A percentile compares a stretch with the other conserved stretches of the same genome.
phyloP scores from a whole-genome alignment of 1,284 basidiomycete species.

The Pyrrhoderma lamaoense region DNA sequence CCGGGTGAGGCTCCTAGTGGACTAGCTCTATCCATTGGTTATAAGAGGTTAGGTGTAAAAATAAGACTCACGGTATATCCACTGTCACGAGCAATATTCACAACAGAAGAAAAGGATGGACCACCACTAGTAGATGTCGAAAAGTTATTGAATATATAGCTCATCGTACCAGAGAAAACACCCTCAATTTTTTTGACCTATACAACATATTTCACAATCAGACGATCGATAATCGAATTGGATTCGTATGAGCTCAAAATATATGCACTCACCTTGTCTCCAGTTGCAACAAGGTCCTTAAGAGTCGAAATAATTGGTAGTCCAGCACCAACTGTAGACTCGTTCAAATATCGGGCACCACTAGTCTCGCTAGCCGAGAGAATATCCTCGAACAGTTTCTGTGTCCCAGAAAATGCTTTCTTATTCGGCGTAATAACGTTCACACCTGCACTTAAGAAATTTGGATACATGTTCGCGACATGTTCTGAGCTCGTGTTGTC shows the following conservation, averaged over 20 bases:
- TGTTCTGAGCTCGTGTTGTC: slow-evolving; percentile 91
- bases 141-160: slow-evolving; percentile 99
- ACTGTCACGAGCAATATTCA: slow-evolving; percentile 82
- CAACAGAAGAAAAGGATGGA: slow-evolving; percentile 81
- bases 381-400: slow-evolving; percentile 69
- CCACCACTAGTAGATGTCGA: slow-evolving; percentile 56
- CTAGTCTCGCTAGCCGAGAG: slow-evolving; percentile 44
- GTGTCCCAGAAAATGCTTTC: slow-evolving; percentile 85
- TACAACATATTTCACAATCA: not conserved
- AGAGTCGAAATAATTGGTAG: slow-evolving; percentile 89
- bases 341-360: slow-evolving; percentile 68
- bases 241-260: not conserved
- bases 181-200: slow-evolving; percentile 77
- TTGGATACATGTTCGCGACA: slow-evolving; percentile 81
- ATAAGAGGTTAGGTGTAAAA: not conserved
- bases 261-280: slow-evolving; percentile 64
- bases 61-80: slow-evolving; percentile 77
- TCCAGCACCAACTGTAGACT: slow-evolving; percentile 94
- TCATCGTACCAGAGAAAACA: slow-evolving; percentile 92
- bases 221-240: not conserved
- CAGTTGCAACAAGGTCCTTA: slow-evolving; percentile 86
- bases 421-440: slow-evolving; percentile 97
- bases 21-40: not conserved
- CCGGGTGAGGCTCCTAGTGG: slow-evolving; percentile 89
- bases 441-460: slow-evolving; percentile 73